Evolutionary conservation across 768 basidiomycete genomes (phyloP), one percentile per base, ranked within the genome.

Genomic region (Polyporus arcularius): DNA sequence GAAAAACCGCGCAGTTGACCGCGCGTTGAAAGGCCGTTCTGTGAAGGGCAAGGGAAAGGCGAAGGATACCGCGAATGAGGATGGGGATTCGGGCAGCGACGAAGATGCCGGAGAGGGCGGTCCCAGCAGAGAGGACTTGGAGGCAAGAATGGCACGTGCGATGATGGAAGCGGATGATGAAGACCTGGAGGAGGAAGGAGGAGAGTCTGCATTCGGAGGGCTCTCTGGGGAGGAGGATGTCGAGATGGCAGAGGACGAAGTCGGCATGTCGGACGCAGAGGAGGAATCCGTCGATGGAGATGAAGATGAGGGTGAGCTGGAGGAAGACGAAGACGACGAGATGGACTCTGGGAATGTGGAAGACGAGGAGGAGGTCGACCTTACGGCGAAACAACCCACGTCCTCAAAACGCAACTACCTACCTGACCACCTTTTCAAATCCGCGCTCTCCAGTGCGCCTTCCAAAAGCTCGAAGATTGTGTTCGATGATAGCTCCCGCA

Each of bases 341-440:
- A 69, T 59, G 41, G 54, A 54, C 47, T 59, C 9, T 8, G 55
- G 49, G 10, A 45, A 45, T n/a, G 59, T 48, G 11, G 49, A 48
- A 9, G 60, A 57, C 31, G 63, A 46, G 4, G 69, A 67, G n/a
- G 63, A 64, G 35, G 62, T 66, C 46, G 68, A 66, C 14, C 61
- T 60, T 50, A 70, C 9, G 68, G 65, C 0, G 68, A 65, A 31
- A 64, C 66, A 49, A 57, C 63, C 10, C n/a, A 38, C 8, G 40
- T 50, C 61, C 48, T 35, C 46, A 26, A 63, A 78, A 54, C 69
- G 76, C 4, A 75, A 82, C 49, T 83, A 88, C 70, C 84, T 89
- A 31, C 85, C 86, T 2, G 88, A 89, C 66, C 82, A 86, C 62
- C 75, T 89, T 18, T 90, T 89, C 70, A 65, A 74, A 0, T 76